These are phyloP conservation scores for Gynochthodes officinalis DNA, from an alignment of 257 asterid species.

Conservation along the genomic window DNA sequence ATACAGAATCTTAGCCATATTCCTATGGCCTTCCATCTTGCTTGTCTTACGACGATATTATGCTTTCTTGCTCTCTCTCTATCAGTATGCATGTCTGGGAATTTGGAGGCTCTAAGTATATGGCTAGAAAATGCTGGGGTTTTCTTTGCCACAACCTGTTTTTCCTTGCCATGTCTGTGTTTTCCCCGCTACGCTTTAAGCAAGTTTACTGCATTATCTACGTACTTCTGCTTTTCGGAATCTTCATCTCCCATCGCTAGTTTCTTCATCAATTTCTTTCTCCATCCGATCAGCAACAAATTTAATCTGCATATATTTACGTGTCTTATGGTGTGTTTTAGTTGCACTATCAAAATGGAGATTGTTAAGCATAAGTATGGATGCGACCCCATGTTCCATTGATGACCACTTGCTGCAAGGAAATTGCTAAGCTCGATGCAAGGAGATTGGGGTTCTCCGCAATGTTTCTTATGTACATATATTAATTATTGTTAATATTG, in stretches of 20 bases:
- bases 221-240: not conserved
- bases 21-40: not conserved
- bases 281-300: no score
- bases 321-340: not conserved
- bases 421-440: no score
- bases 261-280: not conserved
- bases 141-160: not conserved
- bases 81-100: not conserved
- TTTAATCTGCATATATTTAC: no score
- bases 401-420: no score
- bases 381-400: no score
- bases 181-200: not conserved
- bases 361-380: no score
- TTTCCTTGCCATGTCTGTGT: not conserved
- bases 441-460: no score
- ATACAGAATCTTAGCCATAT: conserved; percentile 6
- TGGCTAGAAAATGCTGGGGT: not conserved
- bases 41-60: not conserved
- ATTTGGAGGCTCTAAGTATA: not conserved
- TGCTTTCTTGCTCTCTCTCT: not conserved
- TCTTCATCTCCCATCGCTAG: not conserved
- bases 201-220: not conserved
- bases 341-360: not conserved
- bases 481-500: no score
- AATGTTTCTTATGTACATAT: no score